phyloP scores from a whole-genome alignment of 2,329 filamentous ascomycete species.

The Fusarium ambrosium region DNA sequence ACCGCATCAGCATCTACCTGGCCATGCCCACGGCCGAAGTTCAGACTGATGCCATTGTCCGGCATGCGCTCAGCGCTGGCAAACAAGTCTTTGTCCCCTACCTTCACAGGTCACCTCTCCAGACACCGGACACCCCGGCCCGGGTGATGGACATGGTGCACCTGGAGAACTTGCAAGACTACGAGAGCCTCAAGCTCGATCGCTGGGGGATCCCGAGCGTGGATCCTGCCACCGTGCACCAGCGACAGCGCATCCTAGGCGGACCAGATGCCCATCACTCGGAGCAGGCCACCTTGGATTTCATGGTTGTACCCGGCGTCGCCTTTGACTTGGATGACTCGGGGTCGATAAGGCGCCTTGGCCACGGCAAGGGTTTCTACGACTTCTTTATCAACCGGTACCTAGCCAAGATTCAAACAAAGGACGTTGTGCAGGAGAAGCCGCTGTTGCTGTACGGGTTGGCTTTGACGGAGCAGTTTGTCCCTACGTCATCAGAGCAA shows the following conservation, averaged over 20 bases:
- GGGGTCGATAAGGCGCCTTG: constrained; percentile 78
- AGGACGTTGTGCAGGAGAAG: constrained; percentile 51
- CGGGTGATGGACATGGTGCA: constrained; percentile 95
- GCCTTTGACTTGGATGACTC: constrained; percentile 80
- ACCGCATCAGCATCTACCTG: constrained; percentile 85
- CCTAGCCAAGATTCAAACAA: constrained; percentile 58
- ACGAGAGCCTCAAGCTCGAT: constrained; percentile 81
- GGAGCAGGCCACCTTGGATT: constrained; percentile 72
- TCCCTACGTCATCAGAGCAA: constrained; percentile 69
- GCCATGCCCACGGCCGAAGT: constrained; percentile 93
- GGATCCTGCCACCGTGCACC: constrained; percentile 71
- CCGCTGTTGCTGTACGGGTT: constrained; percentile 77
- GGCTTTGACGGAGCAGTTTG: constrained; percentile 87
- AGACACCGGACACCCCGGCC: constrained; percentile 66
- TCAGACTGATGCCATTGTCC: constrained; percentile 85
- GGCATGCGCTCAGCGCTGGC: constrained; percentile 79
- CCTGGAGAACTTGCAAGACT: constrained; percentile 80
- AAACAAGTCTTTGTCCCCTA: constrained; percentile 96
- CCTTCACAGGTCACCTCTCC: constrained; percentile 73
- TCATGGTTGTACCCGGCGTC: constrained; percentile 93
- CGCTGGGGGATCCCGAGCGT: constrained; percentile 97
- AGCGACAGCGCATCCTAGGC: constrained; percentile 81
- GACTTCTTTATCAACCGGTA: constrained; percentile 91
- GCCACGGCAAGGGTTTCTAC: constrained; percentile 97
- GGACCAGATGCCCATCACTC: constrained; percentile 63